phyloP scores from a whole-genome alignment of 2,329 filamentous ascomycete species.

The Endoconidiophora laricicola region DNA sequence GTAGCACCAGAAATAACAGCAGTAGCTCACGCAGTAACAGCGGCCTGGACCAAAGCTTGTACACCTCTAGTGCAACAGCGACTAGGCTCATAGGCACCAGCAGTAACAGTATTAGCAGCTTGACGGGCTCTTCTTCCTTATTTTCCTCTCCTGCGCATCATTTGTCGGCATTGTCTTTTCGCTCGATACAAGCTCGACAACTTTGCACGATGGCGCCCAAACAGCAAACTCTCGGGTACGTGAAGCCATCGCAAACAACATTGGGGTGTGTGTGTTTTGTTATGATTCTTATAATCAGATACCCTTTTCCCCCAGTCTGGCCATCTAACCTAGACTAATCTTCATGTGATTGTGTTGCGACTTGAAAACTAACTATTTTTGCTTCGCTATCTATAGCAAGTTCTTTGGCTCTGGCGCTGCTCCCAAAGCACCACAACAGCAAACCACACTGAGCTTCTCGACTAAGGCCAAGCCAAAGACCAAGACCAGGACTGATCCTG shows the following conservation, averaged over 20 bases:
- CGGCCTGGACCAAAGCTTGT: too few species aligned
- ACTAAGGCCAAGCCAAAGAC: constrained; percentile 30
- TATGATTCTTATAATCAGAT: too few species aligned
- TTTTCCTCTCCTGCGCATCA: neutral
- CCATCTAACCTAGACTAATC: neutral
- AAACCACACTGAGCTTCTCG: constrained; percentile 65
- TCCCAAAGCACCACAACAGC: constrained; percentile 41
- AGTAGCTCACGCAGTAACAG: too few species aligned
- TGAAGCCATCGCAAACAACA: constrained; percentile 55
- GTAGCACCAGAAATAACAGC: too few species aligned
- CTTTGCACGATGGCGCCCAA: constrained; percentile 34
- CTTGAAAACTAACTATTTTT: neutral
- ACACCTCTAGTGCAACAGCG: neutral
- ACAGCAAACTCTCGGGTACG: constrained; percentile 81
- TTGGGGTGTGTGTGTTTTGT: constrained; percentile 42
- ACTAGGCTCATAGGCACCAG: too few species aligned
- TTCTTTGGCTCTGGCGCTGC: constrained; percentile 61
- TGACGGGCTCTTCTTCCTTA: neutral
- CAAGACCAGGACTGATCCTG: neutral
- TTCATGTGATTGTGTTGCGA: neutral
- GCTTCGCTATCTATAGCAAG: constrained; percentile 39
- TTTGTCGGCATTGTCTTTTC: neutral
- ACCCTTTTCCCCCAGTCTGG: neutral
- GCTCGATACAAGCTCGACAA: constrained; percentile 11
- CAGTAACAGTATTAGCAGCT: too few species aligned